phyloP scores from a whole-genome alignment of 805 yeast species.

The Barnettozyma sucrosica region DNA sequence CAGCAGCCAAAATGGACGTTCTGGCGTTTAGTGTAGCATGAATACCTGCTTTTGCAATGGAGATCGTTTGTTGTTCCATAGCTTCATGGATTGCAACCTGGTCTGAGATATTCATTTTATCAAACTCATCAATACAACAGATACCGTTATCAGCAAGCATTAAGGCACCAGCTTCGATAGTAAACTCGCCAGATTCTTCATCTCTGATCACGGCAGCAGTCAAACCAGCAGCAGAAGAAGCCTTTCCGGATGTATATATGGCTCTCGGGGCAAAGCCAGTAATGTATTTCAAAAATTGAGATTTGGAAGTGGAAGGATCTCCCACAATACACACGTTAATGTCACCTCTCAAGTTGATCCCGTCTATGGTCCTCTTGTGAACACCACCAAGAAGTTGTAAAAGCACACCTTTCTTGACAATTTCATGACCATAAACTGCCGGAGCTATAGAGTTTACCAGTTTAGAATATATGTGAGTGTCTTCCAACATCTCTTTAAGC shows the following conservation, averaged over 20 bases:
- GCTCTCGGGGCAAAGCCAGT: slow-evolving; percentile 89
- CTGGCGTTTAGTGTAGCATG: slow-evolving; percentile 97
- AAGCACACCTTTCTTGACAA: slow-evolving; percentile 85
- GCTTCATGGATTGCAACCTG: slow-evolving; percentile 99
- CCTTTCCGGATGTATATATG: slow-evolving; percentile 95
- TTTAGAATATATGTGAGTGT: slow-evolving; percentile 77
- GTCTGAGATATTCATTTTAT: slow-evolving; percentile 92
- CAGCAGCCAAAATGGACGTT: slow-evolving; percentile 96
- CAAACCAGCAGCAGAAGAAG: slow-evolving; percentile 97
- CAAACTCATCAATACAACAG: slow-evolving; percentile 98
- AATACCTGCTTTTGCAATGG: slow-evolving; percentile 97
- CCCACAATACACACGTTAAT: slow-evolving; percentile 95
- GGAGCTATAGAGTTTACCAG: slow-evolving; percentile 90
- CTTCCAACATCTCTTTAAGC: slow-evolving; percentile 84
- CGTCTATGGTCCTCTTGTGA: slow-evolving; percentile 89
- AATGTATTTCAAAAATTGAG: slow-evolving; percentile 92
- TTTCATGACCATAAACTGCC: slow-evolving; percentile 93
- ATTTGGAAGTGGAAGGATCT: slow-evolving; percentile 95
- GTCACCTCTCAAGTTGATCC: slow-evolving; percentile 93
- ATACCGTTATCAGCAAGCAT: slow-evolving; percentile 98
- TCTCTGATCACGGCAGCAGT: slow-evolving; percentile 97
- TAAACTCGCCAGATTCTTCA: slow-evolving; percentile 94
- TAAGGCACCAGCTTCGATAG: slow-evolving; percentile 97
- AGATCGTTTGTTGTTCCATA: slow-evolving; percentile 98
- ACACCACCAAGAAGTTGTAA: slow-evolving; percentile 92